Evolutionary conservation across 805 yeast species (phyloP).

Genomic region (Nakazawaea wickerhamii): DNA sequence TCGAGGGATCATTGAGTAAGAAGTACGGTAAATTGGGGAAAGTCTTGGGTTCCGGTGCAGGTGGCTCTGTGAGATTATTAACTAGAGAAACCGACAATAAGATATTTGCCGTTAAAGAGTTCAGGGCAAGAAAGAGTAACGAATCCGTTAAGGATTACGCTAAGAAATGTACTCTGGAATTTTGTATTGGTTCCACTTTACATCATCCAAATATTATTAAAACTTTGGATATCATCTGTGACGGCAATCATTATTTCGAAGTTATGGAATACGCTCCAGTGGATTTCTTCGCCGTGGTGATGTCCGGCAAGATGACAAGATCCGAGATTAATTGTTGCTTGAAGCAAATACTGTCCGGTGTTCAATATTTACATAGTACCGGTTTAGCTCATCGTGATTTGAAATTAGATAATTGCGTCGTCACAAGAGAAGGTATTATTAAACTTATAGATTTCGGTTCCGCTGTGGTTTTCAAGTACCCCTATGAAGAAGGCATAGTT

Average conservation of each 20-base stretch:
- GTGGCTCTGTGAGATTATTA: slow-evolving; percentile 75
- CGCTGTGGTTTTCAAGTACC: slow-evolving; percentile 77
- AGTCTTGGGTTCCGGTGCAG: slow-evolving; percentile 80
- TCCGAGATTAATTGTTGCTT: slow-evolving; percentile 79
- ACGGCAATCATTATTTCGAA: slow-evolving; percentile 67
- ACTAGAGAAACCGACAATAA: slow-evolving; percentile 63
- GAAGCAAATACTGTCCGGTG: slow-evolving; percentile 70
- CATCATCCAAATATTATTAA: slow-evolving; percentile 79
- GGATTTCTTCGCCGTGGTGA: slow-evolving; percentile 81
- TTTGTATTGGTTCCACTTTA: slow-evolving; percentile 77
- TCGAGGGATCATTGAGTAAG: slow-evolving; percentile 46
- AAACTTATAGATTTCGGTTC: slow-evolving; percentile 81
- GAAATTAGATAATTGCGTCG: slow-evolving; percentile 78
- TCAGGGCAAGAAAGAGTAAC: slow-evolving; percentile 63
- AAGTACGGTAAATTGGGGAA: slow-evolving; percentile 74
- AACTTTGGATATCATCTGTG: slow-evolving; percentile 68
- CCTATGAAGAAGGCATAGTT: slow-evolving; percentile 55
- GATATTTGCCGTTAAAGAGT: slow-evolving; percentile 80
- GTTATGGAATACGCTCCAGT: slow-evolving; percentile 84
- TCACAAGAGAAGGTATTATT: slow-evolving; percentile 65
- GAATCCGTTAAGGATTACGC: slow-evolving; percentile 74
- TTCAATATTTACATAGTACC: slow-evolving; percentile 64
- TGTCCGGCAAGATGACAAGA: slow-evolving; percentile 79
- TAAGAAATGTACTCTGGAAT: slow-evolving; percentile 85
- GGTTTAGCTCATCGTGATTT: slow-evolving; percentile 83